phyloP scores from a whole-genome alignment of 805 yeast genomes.

The Maudiozyma turicensis region DNA sequence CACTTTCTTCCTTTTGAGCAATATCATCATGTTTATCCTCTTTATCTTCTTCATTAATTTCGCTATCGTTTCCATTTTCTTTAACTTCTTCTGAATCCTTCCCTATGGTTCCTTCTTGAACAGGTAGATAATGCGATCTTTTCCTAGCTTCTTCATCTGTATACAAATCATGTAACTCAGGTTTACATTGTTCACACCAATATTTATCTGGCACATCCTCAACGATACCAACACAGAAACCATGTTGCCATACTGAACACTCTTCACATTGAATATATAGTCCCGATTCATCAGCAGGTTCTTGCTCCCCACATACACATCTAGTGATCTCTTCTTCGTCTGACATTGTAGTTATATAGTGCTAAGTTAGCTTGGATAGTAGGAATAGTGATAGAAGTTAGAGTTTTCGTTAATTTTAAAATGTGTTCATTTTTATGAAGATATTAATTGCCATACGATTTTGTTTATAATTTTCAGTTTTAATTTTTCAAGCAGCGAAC shows the following conservation, averaged over 20 bases:
- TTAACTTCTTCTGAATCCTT: not conserved
- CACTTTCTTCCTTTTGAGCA: not conserved
- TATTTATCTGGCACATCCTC: slow-evolving; percentile 79
- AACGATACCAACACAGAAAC: slow-evolving; percentile 81
- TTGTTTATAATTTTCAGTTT: too few species aligned
- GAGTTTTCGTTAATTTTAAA: too few species aligned
- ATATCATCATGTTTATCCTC: not conserved
- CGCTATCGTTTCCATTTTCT: not conserved
- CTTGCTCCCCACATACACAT: slow-evolving; percentile 36
- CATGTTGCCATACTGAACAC: slow-evolving; percentile 97
- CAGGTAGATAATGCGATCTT: slow-evolving; percentile 32
- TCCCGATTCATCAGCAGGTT: slow-evolving; percentile 44
- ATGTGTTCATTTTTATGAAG: too few species aligned
- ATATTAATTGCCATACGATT: too few species aligned
- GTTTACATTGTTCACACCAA: slow-evolving; percentile 88
- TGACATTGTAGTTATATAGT: not conserved
- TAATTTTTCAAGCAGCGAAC: too few species aligned
- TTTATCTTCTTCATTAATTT: not conserved
- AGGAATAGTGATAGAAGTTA: too few species aligned
- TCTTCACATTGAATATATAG: slow-evolving; percentile 77
- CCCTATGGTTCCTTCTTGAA: slow-evolving; percentile 2
- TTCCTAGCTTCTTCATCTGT: slow-evolving; percentile 17
- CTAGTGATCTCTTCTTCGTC: slow-evolving; percentile 31
- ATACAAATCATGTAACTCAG: slow-evolving; percentile 54
- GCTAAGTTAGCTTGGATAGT: too few species aligned